phyloP scores from a whole-genome alignment of 257 asterid species.

The Rehmannia glutinosa region DNA sequence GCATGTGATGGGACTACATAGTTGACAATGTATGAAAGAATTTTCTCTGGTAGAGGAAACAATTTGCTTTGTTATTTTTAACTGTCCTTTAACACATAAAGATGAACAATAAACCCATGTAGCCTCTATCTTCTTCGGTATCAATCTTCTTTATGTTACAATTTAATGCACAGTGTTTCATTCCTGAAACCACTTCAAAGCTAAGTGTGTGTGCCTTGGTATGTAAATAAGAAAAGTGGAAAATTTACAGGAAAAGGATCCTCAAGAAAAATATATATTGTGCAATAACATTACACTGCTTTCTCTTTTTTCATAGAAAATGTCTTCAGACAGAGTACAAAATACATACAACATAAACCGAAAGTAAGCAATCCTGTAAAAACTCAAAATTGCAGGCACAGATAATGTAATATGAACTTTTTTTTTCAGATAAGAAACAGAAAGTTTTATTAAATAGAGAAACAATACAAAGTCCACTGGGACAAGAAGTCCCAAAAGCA shows the following conservation, averaged over 20 bases:
- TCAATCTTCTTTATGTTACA: too few species aligned
- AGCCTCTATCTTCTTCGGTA: too few species aligned
- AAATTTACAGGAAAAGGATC: not conserved
- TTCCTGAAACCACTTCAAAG: not conserved
- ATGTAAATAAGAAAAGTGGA: not conserved
- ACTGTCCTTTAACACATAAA: not conserved
- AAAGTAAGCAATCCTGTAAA: not conserved
- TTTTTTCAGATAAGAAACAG: too few species aligned
- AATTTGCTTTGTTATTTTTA: too few species aligned
- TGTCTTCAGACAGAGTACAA: not conserved
- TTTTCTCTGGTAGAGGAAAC: not conserved
- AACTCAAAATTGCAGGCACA: constrained; percentile 3
- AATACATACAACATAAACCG: not conserved
- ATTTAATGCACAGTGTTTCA: not conserved
- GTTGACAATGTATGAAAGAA: not conserved
- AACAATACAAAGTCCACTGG: too few species aligned
- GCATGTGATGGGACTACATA: not conserved
- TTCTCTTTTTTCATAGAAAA: not conserved
- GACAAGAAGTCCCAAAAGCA: too few species aligned
- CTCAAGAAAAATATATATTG: not conserved
- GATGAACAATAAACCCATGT: not conserved
- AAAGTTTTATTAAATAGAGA: too few species aligned
- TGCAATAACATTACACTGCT: not conserved
- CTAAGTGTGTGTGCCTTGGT: not conserved
- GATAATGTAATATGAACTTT: not conserved